Conservation (phyloP, 78 protist species). For the Goniomonas avonlea region DNA sequence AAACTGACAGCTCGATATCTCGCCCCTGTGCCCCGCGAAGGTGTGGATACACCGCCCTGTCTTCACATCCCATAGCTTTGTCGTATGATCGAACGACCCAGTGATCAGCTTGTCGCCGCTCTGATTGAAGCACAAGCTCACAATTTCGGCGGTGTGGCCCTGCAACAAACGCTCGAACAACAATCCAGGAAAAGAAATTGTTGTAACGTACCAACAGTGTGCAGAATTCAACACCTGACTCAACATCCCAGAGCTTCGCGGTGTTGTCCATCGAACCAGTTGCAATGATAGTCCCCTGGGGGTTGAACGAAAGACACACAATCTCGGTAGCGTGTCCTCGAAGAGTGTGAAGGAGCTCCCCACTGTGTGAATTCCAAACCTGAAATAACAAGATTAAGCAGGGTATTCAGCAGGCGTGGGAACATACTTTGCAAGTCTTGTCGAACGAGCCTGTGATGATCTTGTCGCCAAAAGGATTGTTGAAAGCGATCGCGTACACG, state of each 20-base stretch:
- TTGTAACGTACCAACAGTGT: conserved; percentile 5
- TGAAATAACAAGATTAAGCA: background rate
- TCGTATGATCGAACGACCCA: conserved; percentile 64
- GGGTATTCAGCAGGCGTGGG: background rate
- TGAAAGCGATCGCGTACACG: conserved; percentile 69
- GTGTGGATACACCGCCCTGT: conserved; percentile 37
- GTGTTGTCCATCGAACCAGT: conserved; percentile 66
- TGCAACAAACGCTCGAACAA: background rate
- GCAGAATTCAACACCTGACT: conserved; percentile 36
- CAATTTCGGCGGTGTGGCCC: conserved; percentile 65
- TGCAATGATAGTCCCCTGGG: conserved; percentile 39
- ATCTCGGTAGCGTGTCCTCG: conserved; percentile 67
- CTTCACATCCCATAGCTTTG: conserved; percentile 49
- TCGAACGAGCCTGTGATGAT: conserved; percentile 65
- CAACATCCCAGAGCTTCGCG: conserved; percentile 57
- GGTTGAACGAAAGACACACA: conserved; percentile 51
- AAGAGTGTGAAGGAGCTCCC: conserved; percentile 41
- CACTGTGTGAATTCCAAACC: conserved; percentile 54
- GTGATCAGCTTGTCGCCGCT: conserved; percentile 42
- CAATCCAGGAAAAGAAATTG: too few species aligned
- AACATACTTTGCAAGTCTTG: conserved; percentile 45
- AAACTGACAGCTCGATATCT: conserved; percentile 20
- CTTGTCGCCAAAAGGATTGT: conserved; percentile 55
- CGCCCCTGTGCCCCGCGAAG: conserved; percentile 53
- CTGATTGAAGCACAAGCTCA: conserved; percentile 41